phyloP scores from a whole-genome alignment of 1,284 basidiomycete species.

The Trichosporon ovoides region DNA sequence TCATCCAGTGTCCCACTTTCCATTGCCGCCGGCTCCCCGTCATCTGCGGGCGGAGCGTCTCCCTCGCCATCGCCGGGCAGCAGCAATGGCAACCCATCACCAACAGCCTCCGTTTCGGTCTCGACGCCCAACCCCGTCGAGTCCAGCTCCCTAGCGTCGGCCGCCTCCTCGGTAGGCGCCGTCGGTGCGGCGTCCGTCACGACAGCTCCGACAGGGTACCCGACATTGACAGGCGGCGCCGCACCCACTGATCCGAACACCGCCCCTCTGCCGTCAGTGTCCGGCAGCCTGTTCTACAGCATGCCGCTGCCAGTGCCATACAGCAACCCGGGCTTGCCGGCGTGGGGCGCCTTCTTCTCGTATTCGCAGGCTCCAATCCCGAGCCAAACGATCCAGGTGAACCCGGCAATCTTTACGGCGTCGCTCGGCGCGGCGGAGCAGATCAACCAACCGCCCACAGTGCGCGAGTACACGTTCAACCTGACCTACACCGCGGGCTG shows the following conservation, averaged over 20 bases:
- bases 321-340: not conserved
- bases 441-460: not conserved
- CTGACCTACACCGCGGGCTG: constrained; percentile 6
- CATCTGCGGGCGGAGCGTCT: not conserved
- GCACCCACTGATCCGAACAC: not conserved
- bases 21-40: too few relatives aligned
- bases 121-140: not conserved
- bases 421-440: not conserved
- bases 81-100: not conserved
- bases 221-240: not conserved
- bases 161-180: not conserved
- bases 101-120: not conserved
- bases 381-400: not conserved
- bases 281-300: not conserved
- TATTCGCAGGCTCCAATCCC: constrained; percentile 5
- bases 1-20: too few relatives aligned
- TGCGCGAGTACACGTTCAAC: constrained; percentile 9
- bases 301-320: not conserved
- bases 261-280: not conserved
- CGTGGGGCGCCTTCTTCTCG: not conserved
- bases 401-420: not conserved
- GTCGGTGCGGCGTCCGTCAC: not conserved
- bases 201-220: not conserved
- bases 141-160: not conserved
- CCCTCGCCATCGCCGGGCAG: not conserved